Evolutionary conservation across 75 land plant species (phyloP), one percentile per base, ranked within the genome.

Genomic region (Azolla pinnata): DNA sequence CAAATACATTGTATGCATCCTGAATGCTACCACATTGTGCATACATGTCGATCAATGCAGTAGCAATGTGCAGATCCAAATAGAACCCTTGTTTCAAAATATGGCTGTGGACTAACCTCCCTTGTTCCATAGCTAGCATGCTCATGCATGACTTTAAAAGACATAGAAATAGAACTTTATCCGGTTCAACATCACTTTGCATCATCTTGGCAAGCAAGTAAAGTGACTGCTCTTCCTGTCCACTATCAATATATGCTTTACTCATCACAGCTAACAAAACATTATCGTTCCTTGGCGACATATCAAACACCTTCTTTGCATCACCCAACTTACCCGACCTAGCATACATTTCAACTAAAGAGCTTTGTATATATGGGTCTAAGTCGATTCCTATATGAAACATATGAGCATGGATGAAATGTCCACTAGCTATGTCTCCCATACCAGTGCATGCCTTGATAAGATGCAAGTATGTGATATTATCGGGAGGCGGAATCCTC

Each of bases 21-120:
- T 7, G 31, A 20, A 67, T 55, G 14, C 54, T 23, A 20, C 42
- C 74, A 4, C 45, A 56, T 56, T 80, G 75, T 17, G 54, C 70
- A 32, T 76, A 76, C 60, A 70, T 24, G 38, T 83, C 57, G 1
- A 83, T 44, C 0, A 83, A 68, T 18, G 91, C 84, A 81, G 75
- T 87, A 25, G 80, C 77, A 1, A 81, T 81, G 0, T 77, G 59
- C 46, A 70, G 21, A 50, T 68, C 81, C 45, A 28, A 25, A 14
- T 42, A 75, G 56, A 69, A 64, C 16, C 88, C 88, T 40, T 34
- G 33, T 12, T 34, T 46, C 57, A 70, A 0, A 16, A 55, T 68
- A 46, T 72, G 60, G 0, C 63, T 23, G 56, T 85, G 82, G 0
- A 75, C 33, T 79, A 75, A 72, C 48, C 55, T 51, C 29, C 7